Base-by-base conservation (phyloP, 2,329 filamentous ascomycete species). In the Dactylellina parvicollis region DNA sequence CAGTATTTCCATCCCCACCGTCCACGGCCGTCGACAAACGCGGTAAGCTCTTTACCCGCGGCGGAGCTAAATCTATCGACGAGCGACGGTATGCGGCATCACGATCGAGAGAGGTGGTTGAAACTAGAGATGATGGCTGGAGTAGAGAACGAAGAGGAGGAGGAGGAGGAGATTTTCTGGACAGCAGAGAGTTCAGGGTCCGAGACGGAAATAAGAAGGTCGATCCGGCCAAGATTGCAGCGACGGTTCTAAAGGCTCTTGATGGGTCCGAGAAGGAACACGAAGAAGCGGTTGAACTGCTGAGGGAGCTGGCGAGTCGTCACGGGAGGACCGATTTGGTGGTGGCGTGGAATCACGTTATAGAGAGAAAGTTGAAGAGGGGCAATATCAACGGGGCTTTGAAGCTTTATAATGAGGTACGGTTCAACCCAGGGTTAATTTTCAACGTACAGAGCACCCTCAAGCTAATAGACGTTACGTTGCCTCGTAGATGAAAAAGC, bases 401-500 rank as follows among this genome's bases (percentile, higher is more conserved):
- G 66, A 92, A 90, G 81, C 83, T 92, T n/a, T 97, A 88, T 82
- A 96, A 97, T 80, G 94, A 98, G 80, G 90, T 91, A 80, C 75
- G n/a, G n/a, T n/a, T n/a, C n/a, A n/a, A n/a, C n/a, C n/a, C n/a
- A n/a, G n/a, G n/a, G n/a, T n/a, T n/a, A n/a, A n/a, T n/a, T n/a
- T n/a, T n/a, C n/a, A n/a, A n/a, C n/a, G n/a, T n/a, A n/a, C n/a
- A n/a, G n/a, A n/a, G n/a, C n/a, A n/a, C n/a, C n/a, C n/a, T n/a
- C n/a, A n/a, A n/a, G n/a, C n/a, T n/a, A n/a, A n/a, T n/a, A n/a
- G n/a, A n/a, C n/a, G n/a, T n/a, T n/a, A n/a, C n/a, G n/a, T n/a
- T n/a, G n/a, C n/a, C n/a, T n/a, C n/a, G 10, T 76, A 92, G 90
- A 98, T 99, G 94, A 99, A 98, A 83, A 98, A 98, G 82, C 86